These are phyloP conservation scores for Ustilago crameri DNA, from an alignment of 1,284 basidiomycete species.

Conservation along the genomic window DNA sequence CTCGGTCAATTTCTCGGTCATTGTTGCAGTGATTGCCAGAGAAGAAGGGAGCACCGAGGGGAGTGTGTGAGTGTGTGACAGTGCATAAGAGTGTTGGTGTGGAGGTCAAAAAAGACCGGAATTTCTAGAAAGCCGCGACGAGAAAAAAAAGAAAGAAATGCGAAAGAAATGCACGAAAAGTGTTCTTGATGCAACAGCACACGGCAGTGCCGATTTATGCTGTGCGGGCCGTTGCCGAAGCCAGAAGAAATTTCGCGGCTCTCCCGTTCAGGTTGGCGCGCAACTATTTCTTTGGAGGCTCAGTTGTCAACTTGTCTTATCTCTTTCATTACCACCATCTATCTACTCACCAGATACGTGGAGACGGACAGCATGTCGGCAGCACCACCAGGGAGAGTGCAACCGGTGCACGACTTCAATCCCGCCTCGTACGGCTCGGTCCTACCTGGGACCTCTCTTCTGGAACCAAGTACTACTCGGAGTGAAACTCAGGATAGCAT, in stretches of 20 bases:
- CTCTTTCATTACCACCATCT: no score
- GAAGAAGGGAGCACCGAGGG: background rate
- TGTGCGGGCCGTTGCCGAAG: slow-evolving; percentile 12
- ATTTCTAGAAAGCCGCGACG: background rate
- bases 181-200: background rate
- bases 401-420: slow-evolving; percentile 28
- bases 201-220: background rate
- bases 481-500: slow-evolving; percentile 29
- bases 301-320: no score
- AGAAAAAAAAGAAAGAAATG: background rate
- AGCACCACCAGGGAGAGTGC: slow-evolving; percentile 38
- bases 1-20: no score
- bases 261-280: no score
- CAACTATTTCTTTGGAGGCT: no score
- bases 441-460: slow-evolving; percentile 13
- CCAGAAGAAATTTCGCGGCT: slow-evolving; percentile 37
- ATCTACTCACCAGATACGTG: no score
- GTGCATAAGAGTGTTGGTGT: slow-evolving; percentile 1
- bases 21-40: no score
- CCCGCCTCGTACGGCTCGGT: slow-evolving; percentile 41
- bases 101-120: background rate
- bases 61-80: no score
- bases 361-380: slow-evolving; percentile 23
- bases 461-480: slow-evolving; percentile 21
- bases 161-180: background rate